Evolutionary conservation across 2,329 filamentous ascomycete species (phyloP).

Genomic region (Ophiocordyceps camponoti-leonardi): DNA sequence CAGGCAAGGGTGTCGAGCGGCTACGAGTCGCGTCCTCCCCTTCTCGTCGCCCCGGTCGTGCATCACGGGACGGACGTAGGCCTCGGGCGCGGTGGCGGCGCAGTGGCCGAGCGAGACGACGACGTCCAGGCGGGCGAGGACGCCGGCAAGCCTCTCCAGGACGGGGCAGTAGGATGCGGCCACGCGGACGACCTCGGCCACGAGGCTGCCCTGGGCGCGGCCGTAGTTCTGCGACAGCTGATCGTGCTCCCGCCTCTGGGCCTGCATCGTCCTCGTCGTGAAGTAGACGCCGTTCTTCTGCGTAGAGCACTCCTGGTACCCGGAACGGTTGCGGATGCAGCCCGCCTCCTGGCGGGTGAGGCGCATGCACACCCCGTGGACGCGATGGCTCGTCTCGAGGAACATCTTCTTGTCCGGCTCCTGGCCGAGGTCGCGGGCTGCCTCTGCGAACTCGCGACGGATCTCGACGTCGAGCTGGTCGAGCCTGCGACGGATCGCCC

Average conservation of each 20-base stretch:
- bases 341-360: constrained; percentile 80
- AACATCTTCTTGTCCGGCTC: constrained; percentile 98
- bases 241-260: constrained; percentile 76
- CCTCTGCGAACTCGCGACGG: constrained; percentile 60
- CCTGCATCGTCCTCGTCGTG: constrained; percentile 67
- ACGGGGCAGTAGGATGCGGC: constrained; percentile 91
- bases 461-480: constrained; percentile 73
- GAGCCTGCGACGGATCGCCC: constrained; percentile 78
- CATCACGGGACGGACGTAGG: constrained; percentile 82
- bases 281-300: constrained; percentile 99
- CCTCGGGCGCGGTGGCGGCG: constrained; percentile 78
- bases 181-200: constrained; percentile 82
- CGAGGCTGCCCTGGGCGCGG: constrained; percentile 77
- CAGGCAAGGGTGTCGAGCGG: constrained; percentile 92
- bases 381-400: constrained; percentile 74
- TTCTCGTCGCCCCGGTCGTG: constrained; percentile 56
- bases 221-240: constrained; percentile 92
- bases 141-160: constrained; percentile 70
- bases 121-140: constrained; percentile 87
- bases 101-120: constrained; percentile 88
- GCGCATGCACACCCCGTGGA: constrained; percentile 93
- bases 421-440: constrained; percentile 67
- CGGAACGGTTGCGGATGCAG: constrained; percentile 79
- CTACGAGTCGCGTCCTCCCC: constrained; percentile 76
- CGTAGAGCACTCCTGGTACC: constrained; percentile 89